phyloP scores from a whole-genome alignment of 179 eudicot genomes.

The Actinidia arguta region DNA sequence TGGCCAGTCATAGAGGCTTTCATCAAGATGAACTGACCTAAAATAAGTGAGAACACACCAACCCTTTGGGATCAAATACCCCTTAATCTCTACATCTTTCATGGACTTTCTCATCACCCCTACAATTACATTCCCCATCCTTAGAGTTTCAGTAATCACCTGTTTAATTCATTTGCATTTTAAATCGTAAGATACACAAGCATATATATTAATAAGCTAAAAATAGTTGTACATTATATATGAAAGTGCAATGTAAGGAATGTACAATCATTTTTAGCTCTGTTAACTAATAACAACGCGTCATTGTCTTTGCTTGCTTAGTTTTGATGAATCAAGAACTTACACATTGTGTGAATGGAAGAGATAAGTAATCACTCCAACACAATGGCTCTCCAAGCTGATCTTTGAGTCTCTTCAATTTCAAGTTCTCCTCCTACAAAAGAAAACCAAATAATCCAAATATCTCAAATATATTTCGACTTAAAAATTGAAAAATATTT shows the following conservation, averaged over 20 bases:
- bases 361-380: conserved; percentile 84
- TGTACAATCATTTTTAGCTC: no score
- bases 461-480: no score
- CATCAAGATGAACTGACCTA: conserved; percentile 88
- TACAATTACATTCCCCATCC: conserved; percentile 81
- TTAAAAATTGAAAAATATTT: no score
- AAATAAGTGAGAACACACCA: conserved; percentile 86
- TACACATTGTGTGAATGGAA: conserved; percentile 84
- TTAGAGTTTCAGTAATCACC: conserved; percentile 88
- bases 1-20: conserved; percentile 58
- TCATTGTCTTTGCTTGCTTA: no score
- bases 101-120: conserved; percentile 88
- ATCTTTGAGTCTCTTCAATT: conserved; percentile 59
- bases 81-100: conserved; percentile 88
- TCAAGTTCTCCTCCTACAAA: conserved; percentile 83
- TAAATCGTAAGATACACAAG: neutral
- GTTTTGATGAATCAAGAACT: conserved; percentile 23
- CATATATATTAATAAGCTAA: neutral
- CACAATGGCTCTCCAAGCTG: conserved; percentile 55
- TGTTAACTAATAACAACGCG: no score
- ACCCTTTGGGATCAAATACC: conserved; percentile 77
- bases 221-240: no score
- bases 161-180: conserved; percentile 22
- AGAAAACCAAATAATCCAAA: no score
- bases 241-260: no score